These are phyloP conservation scores for Gaeumannomyces sp. DNA, from an alignment of 2,329 filamentous ascomycete genomes.

Conservation along the genomic window DNA sequence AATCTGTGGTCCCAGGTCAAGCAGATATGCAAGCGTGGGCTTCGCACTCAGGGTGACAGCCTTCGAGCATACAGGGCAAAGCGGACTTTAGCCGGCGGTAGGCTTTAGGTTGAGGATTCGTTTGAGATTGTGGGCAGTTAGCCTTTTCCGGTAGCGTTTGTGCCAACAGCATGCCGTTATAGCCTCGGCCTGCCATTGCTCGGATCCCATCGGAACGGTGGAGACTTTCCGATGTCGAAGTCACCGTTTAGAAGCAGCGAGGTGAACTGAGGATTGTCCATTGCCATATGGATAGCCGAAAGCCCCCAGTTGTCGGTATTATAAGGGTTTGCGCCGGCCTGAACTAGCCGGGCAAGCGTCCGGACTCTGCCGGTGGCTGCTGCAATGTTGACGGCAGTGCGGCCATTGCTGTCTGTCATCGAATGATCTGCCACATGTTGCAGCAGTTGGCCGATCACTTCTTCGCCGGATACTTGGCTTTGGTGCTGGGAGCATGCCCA, in stretches of 20 bases:
- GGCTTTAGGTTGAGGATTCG: neutral
- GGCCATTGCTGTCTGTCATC: neutral
- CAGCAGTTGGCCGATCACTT: neutral
- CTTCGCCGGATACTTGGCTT: too few species aligned
- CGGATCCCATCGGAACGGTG: neutral
- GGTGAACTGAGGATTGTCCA: neutral
- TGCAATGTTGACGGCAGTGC: neutral
- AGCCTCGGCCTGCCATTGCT: fast-evolving
- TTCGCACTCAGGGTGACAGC: neutral
- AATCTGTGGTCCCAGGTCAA: neutral
- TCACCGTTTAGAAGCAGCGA: neutral
- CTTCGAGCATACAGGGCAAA: neutral
- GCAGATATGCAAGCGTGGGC: neutral
- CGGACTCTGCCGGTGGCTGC: neutral
- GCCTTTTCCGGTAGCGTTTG: neutral
- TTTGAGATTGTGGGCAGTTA: neutral
- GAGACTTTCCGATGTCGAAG: neutral
- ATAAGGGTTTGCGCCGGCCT: neutral
- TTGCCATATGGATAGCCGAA: neutral
- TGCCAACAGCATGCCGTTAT: too few species aligned
- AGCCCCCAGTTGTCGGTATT: neutral
- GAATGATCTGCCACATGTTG: neutral
- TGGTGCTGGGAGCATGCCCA: too few species aligned
- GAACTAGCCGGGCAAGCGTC: neutral
- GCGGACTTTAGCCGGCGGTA: neutral